Evolutionary conservation across 1,284 basidiomycete species (phyloP), one percentile per base, ranked within the genome.

Genomic region (Fomitopsis pinicola): DNA sequence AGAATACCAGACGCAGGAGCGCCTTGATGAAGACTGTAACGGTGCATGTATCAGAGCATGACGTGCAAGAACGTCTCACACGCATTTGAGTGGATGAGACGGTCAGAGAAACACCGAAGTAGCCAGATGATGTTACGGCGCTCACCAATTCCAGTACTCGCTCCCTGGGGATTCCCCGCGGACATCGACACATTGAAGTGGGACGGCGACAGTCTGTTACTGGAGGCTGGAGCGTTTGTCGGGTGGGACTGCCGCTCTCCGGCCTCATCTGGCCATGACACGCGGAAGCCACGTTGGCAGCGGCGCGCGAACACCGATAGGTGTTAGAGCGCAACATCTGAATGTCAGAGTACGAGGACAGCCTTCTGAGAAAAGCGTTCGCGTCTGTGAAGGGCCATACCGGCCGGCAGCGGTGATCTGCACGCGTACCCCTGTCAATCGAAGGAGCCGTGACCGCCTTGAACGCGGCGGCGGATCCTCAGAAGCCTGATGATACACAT

Each of bases 401-500:
- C 48, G 30, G 3, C 12, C 48, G 48, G 48, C 48, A 33, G 28
- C 28, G 19, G 48, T 50, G 48, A 50, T 50, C 48, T 50, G 48
- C 48, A 50, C 48, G 48, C 48, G 48, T 33, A 38, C 36, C 52
- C n/a, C 52, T 54, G 52, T 54, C 52, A 54, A 54, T 36, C 52
- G 52, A 22, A 50, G 26, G 48, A n/a, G 48, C 48, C 48, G 14
- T 50, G 48, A 17, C 48, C 28, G 28, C 33, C 36, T 36, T 40
- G 52, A 17, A 22, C 50, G 52, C 19, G 17, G 35, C 52, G 33
- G 35, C 17, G 35, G 52, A 54, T 54, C 52, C 52, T 54, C 52
- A 54, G 52, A 54, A 54, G 52, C 33, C 52, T 38, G 52, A 54
- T 54, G 35, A 54, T 54, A 54, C 52, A 54, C 52, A 54, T 54